Evolutionary conservation across 305 asterid genomes (phyloP).

Genomic region (Fraxinus angustifolia): DNA sequence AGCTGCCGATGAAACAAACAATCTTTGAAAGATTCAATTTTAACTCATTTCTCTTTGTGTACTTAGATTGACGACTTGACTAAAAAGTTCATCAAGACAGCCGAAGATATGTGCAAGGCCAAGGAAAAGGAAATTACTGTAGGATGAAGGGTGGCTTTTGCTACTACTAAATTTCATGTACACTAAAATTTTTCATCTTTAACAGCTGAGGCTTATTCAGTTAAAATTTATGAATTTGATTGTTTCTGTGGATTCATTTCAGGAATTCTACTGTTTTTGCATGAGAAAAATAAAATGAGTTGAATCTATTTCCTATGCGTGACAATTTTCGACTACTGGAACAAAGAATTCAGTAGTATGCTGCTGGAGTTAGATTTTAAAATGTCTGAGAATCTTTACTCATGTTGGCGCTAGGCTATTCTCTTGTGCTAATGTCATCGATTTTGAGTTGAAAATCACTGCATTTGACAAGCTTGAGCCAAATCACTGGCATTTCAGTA

Average conservation of each 20-base stretch:
- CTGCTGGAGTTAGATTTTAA: neutral
- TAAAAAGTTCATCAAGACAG: constrained; percentile 73
- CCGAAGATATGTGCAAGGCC: constrained; percentile 92
- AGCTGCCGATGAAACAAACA: neutral
- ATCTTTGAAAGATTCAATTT: constrained; percentile 6
- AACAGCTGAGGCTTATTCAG: neutral
- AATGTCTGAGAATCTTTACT: neutral
- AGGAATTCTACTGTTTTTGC: neutral
- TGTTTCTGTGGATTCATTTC: neutral
- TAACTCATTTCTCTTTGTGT: constrained; percentile 13
- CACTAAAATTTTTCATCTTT: neutral
- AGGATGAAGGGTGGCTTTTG: constrained; percentile 39
- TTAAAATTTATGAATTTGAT: neutral
- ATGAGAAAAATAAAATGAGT: neutral
- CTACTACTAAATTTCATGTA: constrained; percentile 3
- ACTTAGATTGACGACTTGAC: constrained; percentile 78
- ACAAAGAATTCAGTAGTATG: neutral
- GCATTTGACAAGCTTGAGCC: neutral
- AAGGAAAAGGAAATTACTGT: constrained; percentile 79
- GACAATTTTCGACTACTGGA: neutral
- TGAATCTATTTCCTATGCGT: neutral
- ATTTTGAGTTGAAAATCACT: neutral
- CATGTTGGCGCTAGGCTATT: neutral
- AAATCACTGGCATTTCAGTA: neutral
- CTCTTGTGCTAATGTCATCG: neutral